Percentiles rank a stretch among this genome's conserved stretches.
Conservation (phyloP, 139 green algal species). For the Asterochloris sp. region DNA sequence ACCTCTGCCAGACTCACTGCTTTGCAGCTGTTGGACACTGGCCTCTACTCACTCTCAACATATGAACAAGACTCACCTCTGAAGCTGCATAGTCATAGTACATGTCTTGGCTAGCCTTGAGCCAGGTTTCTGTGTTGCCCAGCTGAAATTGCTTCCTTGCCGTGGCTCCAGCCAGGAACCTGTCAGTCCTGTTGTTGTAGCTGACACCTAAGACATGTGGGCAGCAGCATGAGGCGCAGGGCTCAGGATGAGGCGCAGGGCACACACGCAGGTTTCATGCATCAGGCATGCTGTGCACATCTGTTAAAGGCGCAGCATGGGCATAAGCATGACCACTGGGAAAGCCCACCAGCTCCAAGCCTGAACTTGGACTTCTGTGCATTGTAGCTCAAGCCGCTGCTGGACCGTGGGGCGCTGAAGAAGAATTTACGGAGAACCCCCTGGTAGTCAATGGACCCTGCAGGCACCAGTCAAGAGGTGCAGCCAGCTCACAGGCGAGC, state of each 20-base stretch:
- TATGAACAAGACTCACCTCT: not conserved
- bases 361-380: constrained; percentile 6
- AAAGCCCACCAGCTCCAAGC: not conserved
- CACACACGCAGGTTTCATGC: too few relatives aligned
- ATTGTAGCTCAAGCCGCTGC: not conserved
- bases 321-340: too few relatives aligned
- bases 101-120: not conserved
- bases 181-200: constrained; percentile 2
- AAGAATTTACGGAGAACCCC: constrained; percentile 11
- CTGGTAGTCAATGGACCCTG: constrained; percentile 5
- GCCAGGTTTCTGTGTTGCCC: constrained; percentile 4
- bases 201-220: not conserved
- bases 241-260: too few relatives aligned
- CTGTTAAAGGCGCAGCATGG: too few relatives aligned
- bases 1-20: too few relatives aligned
- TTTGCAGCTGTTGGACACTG: too few relatives aligned
- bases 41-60: too few relatives aligned
- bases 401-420: not conserved
- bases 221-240: not conserved
- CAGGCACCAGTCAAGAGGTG: not conserved
- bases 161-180: not conserved
- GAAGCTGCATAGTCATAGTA: not conserved
- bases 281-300: too few relatives aligned
- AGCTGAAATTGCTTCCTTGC: constrained; percentile 15
- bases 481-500: too few relatives aligned